Conservation (phyloP, 176 grass and related monocot genomes). For the Raddia distichophylla region DNA sequence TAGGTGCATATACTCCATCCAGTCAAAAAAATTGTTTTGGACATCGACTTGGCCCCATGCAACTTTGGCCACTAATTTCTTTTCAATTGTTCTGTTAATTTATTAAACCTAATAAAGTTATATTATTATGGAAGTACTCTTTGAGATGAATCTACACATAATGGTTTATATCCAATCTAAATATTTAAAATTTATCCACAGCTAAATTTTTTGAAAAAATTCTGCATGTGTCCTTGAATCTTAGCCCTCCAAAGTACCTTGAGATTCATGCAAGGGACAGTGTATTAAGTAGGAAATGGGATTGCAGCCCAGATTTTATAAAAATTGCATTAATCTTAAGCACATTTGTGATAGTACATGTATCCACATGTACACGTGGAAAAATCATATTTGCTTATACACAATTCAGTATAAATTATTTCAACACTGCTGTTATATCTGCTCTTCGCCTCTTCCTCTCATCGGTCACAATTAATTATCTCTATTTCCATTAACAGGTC, state of each 20-base stretch:
- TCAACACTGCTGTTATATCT: conserved; percentile 5
- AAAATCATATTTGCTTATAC: background rate
- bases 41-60: too few relatives aligned
- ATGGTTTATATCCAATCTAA: too few relatives aligned
- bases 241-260: background rate
- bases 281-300: background rate
- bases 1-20: background rate
- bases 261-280: background rate
- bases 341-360: background rate
- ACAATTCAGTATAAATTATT: conserved; percentile 17
- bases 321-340: background rate
- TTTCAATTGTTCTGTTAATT: too few relatives aligned
- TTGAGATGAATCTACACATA: too few relatives aligned
- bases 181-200: too few relatives aligned
- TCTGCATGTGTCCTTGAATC: background rate
- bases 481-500: conserved; percentile 61
- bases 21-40: too few relatives aligned
- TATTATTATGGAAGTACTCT: too few relatives aligned
- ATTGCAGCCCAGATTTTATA: background rate
- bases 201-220: too few relatives aligned
- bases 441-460: background rate
- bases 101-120: too few relatives aligned
- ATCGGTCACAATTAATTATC: conserved; percentile 6
- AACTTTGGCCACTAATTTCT: too few relatives aligned
- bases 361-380: background rate